A percentile compares a stretch with the other conserved stretches of the same genome.
These are phyloP conservation scores for Fraxinus cuspidata DNA, from an alignment of 257 asterid genomes.

Conservation along the genomic window DNA sequence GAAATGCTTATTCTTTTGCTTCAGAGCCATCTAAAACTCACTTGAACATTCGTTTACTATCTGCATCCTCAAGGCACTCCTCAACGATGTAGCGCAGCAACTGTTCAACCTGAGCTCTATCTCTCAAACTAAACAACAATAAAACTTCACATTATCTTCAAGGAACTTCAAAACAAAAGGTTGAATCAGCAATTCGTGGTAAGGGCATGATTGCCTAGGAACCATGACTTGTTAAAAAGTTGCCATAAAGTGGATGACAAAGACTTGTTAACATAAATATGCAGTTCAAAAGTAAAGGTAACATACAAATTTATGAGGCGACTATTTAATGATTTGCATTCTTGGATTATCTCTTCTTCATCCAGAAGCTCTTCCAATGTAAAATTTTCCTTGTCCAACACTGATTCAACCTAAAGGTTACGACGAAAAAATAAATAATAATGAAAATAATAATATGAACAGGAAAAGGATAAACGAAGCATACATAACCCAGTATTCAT, in stretches of 20 bases:
- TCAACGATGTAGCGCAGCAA: conserved; percentile 77
- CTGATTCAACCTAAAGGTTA: conserved; percentile 80
- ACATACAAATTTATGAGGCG: conserved; percentile 96
- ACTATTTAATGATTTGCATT: conserved; percentile 94
- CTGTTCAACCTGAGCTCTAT: conserved; percentile 85
- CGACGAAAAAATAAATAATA: neutral
- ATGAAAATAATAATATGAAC: neutral
- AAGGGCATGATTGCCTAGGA: neutral
- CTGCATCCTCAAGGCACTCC: conserved; percentile 86
- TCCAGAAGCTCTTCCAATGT: conserved; percentile 96
- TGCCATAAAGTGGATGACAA: neutral
- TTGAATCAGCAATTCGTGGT: neutral
- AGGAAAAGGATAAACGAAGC: conserved; percentile 11
- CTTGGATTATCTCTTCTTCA: conserved; percentile 98
- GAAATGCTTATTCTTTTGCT: conserved; percentile 5
- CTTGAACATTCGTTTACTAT: conserved; percentile 85
- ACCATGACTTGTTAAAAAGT: neutral
- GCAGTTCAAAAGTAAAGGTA: conserved; percentile 13
- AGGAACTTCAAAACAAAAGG: neutral
- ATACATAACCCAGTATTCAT: neutral
- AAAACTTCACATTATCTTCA: neutral
- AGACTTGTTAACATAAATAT: conserved; percentile 18
- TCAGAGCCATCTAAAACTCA: conserved; percentile 37
- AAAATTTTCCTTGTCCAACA: conserved; percentile 87
- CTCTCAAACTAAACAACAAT: conserved; percentile 76